Evolutionary conservation across 2,329 filamentous ascomycete genomes (phyloP).

Genomic region (Boeremia exigua): DNA sequence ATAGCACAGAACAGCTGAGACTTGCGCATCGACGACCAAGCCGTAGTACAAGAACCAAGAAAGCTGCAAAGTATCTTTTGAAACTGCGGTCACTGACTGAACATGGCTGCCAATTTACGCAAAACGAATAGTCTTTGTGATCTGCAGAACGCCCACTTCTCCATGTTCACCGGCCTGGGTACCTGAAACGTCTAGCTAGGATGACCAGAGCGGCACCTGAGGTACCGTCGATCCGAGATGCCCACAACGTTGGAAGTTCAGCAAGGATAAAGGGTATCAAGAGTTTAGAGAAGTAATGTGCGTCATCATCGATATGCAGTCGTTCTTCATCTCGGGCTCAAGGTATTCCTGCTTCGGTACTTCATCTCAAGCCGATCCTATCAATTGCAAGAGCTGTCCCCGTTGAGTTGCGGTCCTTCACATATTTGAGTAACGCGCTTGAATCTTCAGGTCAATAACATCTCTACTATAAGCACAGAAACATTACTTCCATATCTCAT

Average conservation of each 20-base stretch:
- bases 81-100: background rate
- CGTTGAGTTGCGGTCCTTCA: too few species aligned
- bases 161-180: constrained; percentile 9
- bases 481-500: too few species aligned
- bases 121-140: constrained; percentile 9
- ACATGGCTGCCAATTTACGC: background rate
- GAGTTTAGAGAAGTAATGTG: background rate
- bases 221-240: background rate
- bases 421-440: too few species aligned
- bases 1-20: background rate
- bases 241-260: background rate
- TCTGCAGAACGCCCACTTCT: constrained; percentile 10
- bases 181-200: constrained; percentile 1
- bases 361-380: too few species aligned
- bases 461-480: too few species aligned
- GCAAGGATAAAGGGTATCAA: background rate
- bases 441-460: too few species aligned
- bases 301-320: background rate
- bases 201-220: background rate
- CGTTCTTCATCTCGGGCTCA: too few species aligned
- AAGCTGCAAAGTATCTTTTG: background rate
- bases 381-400: too few species aligned
- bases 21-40: background rate
- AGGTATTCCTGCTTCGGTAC: too few species aligned
- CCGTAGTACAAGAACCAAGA: constrained; percentile 1